A percentile compares a stretch with the other conserved stretches of the same genome.
Conservation (phyloP, 2,329 filamentous ascomycete genomes). For the Leptographium galeiforme region DNA sequence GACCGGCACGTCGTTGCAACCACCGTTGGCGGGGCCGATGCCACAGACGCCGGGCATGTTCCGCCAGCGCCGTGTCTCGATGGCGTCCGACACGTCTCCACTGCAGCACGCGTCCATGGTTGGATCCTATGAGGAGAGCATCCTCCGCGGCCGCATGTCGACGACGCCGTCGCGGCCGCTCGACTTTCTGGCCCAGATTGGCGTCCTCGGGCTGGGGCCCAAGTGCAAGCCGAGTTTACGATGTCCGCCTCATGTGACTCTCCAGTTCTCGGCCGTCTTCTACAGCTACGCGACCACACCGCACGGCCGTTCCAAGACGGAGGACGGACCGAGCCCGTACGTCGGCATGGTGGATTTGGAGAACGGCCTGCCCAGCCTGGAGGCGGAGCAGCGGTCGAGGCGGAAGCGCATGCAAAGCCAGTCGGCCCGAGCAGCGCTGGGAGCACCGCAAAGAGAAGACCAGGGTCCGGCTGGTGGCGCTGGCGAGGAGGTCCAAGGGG, state of each 20-base stretch:
- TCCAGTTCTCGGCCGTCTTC: slow-evolving; percentile 89
- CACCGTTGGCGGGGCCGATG: slow-evolving; percentile 17
- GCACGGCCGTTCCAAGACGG: slow-evolving; percentile 47
- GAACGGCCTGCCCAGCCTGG: slow-evolving; percentile 50
- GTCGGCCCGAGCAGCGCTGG: slow-evolving; percentile 8
- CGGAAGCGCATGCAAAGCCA: slow-evolving; percentile 33
- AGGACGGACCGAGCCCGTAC: slow-evolving; percentile 89
- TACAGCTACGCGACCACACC: slow-evolving; percentile 74
- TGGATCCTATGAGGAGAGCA: slow-evolving; percentile 94
- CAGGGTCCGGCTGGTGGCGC: not conserved
- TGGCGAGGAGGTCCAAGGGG: not conserved
- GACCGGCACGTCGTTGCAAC: slow-evolving; percentile 22
- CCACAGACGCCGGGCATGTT: slow-evolving; percentile 37
- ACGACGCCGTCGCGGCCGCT: slow-evolving; percentile 86
- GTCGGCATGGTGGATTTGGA: slow-evolving; percentile 88
- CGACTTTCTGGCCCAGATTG: slow-evolving; percentile 89
- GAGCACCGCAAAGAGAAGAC: not conserved
- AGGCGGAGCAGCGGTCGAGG: slow-evolving; percentile 32
- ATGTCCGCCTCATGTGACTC: slow-evolving; percentile 79
- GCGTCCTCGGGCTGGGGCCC: slow-evolving; percentile 67
- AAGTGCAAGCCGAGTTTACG: slow-evolving; percentile 75
- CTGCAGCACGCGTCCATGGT: slow-evolving; percentile 90
- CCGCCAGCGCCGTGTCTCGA: slow-evolving; percentile 52
- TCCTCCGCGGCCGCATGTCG: slow-evolving; percentile 89
- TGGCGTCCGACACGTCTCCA: slow-evolving; percentile 60